These are phyloP conservation scores for Eimeria tenella DNA, from an alignment of 169 alveolate species.

Conservation along the genomic window DNA sequence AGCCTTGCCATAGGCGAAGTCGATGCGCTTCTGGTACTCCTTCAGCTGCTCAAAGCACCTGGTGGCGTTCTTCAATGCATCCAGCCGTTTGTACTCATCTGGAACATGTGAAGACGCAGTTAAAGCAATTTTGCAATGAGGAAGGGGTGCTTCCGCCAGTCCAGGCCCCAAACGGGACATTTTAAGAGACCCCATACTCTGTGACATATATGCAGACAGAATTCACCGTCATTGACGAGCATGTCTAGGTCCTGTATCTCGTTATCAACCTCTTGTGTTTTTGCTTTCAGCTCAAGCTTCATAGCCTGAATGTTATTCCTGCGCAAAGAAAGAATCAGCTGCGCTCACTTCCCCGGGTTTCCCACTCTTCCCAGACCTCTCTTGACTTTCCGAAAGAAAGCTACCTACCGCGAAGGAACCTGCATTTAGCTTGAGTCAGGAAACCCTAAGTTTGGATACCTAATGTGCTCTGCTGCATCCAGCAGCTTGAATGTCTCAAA, in stretches of 20 bases:
- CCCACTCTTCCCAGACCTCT: neutral
- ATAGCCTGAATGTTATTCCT: conserved; percentile 66
- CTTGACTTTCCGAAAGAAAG: neutral
- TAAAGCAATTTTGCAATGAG: neutral
- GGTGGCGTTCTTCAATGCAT: conserved; percentile 24
- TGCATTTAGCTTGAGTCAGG: too few species aligned
- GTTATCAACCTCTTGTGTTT: conserved; percentile 65
- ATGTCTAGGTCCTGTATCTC: conserved; percentile 70
- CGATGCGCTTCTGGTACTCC: conserved; percentile 65
- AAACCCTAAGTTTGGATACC: neutral
- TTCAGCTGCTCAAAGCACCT: conserved; percentile 53
- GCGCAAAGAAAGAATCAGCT: neutral
- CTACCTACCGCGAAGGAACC: neutral
- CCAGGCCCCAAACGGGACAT: neutral
- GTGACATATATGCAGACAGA: neutral
- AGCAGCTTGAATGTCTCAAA: conserved; percentile 75
- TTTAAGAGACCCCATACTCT: neutral
- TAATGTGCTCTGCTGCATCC: conserved; percentile 78
- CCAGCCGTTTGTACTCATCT: conserved; percentile 41
- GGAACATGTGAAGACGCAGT: conserved; percentile 7
- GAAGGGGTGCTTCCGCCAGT: neutral
- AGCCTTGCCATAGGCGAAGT: conserved; percentile 69
- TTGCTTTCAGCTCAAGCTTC: conserved; percentile 63
- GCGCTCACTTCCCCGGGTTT: neutral
- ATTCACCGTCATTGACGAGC: conserved; percentile 55